Evolutionary conservation across 2,329 filamentous ascomycete species (phyloP), one percentile per base, ranked within the genome.

Genomic region (Cercospora beticola): DNA sequence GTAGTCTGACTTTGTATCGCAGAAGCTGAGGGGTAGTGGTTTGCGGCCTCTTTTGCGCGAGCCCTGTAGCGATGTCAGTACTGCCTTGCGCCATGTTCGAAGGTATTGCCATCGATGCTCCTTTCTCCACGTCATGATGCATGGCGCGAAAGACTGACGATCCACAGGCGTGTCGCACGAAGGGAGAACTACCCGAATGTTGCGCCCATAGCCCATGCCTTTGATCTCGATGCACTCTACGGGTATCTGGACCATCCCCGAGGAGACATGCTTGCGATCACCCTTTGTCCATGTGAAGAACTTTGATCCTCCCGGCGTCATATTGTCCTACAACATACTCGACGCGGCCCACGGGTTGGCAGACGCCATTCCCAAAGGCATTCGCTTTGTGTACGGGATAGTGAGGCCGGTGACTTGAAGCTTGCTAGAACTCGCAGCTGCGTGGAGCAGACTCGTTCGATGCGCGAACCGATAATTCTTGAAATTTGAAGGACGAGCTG

Each of bases 241-340:
- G 18, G 75, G 74, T 28, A 82, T 81, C 8, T 80, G 73, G 6
- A 82, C 72, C 36, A 82, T 72, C 8, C 79, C 80, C n/a, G 79
- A 77, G 2, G 78, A 79, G 9, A 72, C 76, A 71, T 72, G 73
- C 61, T 67, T 78, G 72, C 74, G 78, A 74, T 72, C 81, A 74
- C 76, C 76, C 65, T 81, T 82, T 14, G 80, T 81, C 81, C 82
- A 82, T 58, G 80, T 81, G 61, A 82, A 81, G 69, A 82, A 79
- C 62, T 80, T 81, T n/a, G 62, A 64, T 46, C 46, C 46, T 21
- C 28, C 46, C 30, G 49, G 31, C n/a, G 62, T 31, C 62, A 64
- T 64, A 0, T 14, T 64, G 60, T 9, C 8, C n/a, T 21, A n/a
- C 28, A 7, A 62, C 26, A 28, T 26, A 56, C 16, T n/a, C 49